phyloP scores from a whole-genome alignment of 495 filamentous ascomycete species.

The Haplographium delicatum region DNA sequence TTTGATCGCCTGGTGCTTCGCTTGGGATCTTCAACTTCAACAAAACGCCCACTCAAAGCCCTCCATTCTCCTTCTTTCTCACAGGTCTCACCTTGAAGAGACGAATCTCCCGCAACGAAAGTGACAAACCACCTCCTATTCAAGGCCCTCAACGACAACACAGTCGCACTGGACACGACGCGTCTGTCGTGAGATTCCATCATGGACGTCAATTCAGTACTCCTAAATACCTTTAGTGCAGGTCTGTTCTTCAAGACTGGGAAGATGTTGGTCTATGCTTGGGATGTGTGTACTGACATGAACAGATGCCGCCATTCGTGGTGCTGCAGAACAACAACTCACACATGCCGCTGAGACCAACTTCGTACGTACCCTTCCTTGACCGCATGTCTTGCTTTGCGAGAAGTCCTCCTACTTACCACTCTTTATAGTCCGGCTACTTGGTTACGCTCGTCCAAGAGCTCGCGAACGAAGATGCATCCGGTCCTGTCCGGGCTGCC shows the following conservation, averaged over 20 bases:
- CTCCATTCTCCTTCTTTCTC: conserved; percentile 4
- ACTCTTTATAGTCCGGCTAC: conserved; percentile 66
- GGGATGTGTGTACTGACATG: conserved; percentile 15
- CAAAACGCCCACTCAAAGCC: conserved; percentile 7
- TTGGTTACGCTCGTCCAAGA: conserved; percentile 84
- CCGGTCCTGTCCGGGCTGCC: conserved; percentile 79
- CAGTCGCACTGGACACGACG: conserved; percentile 10
- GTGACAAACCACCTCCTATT: conserved; percentile 1
- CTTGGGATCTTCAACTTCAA: conserved; percentile 17
- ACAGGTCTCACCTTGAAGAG: conserved; percentile 15
- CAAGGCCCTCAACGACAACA: conserved; percentile 1
- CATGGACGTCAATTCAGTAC: conserved; percentile 74
- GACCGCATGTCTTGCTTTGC: conserved; percentile 14
- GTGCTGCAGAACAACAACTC: conserved; percentile 90
- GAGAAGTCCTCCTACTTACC: conserved; percentile 18
- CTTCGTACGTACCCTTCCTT: conserved; percentile 63
- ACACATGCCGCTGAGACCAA: conserved; percentile 84
- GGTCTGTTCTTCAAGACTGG: conserved; percentile 41
- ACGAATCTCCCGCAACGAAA: conserved; percentile 2
- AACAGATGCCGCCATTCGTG: conserved; percentile 81
- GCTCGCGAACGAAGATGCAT: conserved; percentile 82
- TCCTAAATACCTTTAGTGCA: conserved; percentile 65
- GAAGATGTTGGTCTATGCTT: neutral
- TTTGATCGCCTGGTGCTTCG: conserved; percentile 15
- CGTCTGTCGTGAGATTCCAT: conserved; percentile 32